Evolutionary conservation across 768 basidiomycete genomes (phyloP).

Genomic region (Dentipellis fragilis): DNA sequence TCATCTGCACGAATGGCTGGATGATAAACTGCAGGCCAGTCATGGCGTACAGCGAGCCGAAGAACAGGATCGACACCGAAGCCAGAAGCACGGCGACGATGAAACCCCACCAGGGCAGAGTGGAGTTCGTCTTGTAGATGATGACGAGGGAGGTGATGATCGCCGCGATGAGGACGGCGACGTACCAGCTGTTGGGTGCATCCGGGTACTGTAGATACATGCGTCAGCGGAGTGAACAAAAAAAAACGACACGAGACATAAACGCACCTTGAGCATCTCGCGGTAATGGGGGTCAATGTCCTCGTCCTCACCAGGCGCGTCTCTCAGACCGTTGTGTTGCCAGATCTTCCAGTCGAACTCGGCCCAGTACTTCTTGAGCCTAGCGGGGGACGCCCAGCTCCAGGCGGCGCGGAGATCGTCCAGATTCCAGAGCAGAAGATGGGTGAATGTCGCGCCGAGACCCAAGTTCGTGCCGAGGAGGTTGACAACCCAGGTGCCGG

Average conservation of each 20-base stretch:
- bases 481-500: slow-evolving; percentile 37
- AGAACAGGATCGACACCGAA: slow-evolving; percentile 35
- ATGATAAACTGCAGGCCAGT: slow-evolving; percentile 36
- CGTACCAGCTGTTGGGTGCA: slow-evolving; percentile 25
- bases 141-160: slow-evolving; percentile 29
- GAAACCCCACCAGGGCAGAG: slow-evolving; percentile 44
- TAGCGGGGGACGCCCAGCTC: slow-evolving; percentile 32
- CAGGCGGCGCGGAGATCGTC: slow-evolving; percentile 32
- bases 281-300: slow-evolving; percentile 39
- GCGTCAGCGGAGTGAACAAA: neutral
- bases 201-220: slow-evolving; percentile 22
- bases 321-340: slow-evolving; percentile 27
- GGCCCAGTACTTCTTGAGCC: slow-evolving; percentile 23
- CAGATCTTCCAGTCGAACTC: slow-evolving; percentile 34
- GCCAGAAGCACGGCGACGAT: slow-evolving; percentile 33
- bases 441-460: slow-evolving; percentile 38
- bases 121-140: slow-evolving; percentile 38
- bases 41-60: slow-evolving; percentile 34
- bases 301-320: slow-evolving; percentile 16
- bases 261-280: slow-evolving; percentile 37
- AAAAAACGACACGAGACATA: neutral
- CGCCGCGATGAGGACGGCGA: slow-evolving; percentile 11
- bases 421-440: slow-evolving; percentile 36
- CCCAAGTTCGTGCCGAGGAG: slow-evolving; percentile 36
- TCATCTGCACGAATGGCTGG: slow-evolving; percentile 42